A percentile compares a stretch with the other conserved stretches of the same genome.
Evolutionary conservation across 345 rosid species (phyloP).

Genomic region (Eucalyptus cloeziana): DNA sequence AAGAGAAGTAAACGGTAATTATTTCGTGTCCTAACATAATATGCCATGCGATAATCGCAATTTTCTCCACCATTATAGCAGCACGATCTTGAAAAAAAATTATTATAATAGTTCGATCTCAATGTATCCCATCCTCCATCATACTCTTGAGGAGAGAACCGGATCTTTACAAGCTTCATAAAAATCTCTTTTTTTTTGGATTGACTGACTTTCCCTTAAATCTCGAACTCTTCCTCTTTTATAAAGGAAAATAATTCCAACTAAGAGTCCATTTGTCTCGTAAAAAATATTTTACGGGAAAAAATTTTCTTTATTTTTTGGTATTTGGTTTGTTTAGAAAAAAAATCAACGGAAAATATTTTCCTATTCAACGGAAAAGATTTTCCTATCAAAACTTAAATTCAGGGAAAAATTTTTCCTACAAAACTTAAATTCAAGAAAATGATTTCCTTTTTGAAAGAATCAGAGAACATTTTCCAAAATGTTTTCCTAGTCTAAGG

Average conservation of each 20-base stretch:
- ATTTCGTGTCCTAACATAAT: not conserved
- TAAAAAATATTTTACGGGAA: accelerated
- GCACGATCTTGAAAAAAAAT: no score
- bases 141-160: not conserved
- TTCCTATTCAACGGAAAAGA: no score
- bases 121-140: not conserved
- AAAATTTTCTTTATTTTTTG: accelerated
- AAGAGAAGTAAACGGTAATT: not conserved
- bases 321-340: no score
- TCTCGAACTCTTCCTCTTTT: not conserved
- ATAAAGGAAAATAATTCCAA: not conserved
- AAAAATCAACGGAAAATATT: no score
- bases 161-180: no score
- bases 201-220: not conserved
- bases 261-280: no score
- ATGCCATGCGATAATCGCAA: not conserved
- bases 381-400: no score
- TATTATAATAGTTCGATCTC: not conserved
- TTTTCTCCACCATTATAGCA: not conserved
- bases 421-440: no score
- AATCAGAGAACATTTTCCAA: accelerated
- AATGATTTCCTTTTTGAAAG: no score
- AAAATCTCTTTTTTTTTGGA: no score
- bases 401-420: no score
- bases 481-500: no score